These are phyloP conservation scores for Senna tora DNA, from an alignment of 306 rosid genomes.

Conservation along the genomic window DNA sequence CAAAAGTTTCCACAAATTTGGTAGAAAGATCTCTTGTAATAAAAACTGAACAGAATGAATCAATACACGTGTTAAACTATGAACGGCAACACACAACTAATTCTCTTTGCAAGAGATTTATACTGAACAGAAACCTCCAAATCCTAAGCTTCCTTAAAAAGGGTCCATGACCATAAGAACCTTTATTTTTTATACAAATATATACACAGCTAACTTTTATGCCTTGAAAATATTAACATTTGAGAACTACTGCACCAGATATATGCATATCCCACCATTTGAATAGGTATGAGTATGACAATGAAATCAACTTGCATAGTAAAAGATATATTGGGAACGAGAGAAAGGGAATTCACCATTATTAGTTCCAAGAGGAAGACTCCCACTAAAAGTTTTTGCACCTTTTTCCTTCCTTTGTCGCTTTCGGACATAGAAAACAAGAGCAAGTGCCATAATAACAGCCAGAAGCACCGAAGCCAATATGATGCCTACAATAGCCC, in stretches of 20 bases:
- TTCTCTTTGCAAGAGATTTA: background rate
- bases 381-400: constrained; percentile 57
- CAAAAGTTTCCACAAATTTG: background rate
- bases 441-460: constrained; percentile 53
- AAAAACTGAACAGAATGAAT: background rate
- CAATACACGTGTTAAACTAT: background rate
- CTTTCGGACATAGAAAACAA: constrained; percentile 63
- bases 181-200: background rate
- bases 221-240: constrained; percentile 10
- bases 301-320: background rate
- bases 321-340: constrained; percentile 8
- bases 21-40: background rate
- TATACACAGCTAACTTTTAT: background rate
- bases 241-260: background rate
- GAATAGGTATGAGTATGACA: background rate
- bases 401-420: constrained; percentile 54
- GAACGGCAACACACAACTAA: background rate
- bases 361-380: constrained; percentile 53
- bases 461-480: constrained; percentile 57
- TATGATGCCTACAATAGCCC: constrained; percentile 66
- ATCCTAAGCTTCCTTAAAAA: background rate
- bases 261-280: constrained; percentile 13
- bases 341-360: constrained; percentile 55
- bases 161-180: constrained; percentile 14
- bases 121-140: constrained; percentile 14